A percentile compares a stretch with the other conserved stretches of the same genome.
phyloP scores from a whole-genome alignment of 2,329 filamentous ascomycete species.

The Neoarthrinium moseri region DNA sequence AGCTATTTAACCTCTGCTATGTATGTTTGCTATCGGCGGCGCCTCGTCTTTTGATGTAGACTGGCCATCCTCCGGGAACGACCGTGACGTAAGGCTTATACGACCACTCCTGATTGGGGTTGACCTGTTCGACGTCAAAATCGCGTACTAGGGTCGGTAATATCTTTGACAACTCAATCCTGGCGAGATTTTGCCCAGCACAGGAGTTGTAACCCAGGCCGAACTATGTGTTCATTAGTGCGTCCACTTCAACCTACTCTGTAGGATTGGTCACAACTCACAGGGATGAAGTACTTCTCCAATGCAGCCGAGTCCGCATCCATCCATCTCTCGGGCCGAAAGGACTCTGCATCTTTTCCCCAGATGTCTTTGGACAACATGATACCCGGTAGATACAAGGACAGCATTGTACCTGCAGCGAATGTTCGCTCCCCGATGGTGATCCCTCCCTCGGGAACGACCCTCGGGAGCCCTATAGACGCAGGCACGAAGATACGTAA shows the following conservation, averaged over 20 bases:
- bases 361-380: slow-evolving; percentile 22
- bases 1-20: no score
- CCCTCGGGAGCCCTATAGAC: slow-evolving; percentile 22
- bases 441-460: slow-evolving; percentile 22
- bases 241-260: background rate
- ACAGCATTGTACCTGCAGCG: slow-evolving; percentile 25
- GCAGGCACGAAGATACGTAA: background rate
- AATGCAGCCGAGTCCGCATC: slow-evolving; percentile 7
- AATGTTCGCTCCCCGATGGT: slow-evolving; percentile 23
- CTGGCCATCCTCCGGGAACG: slow-evolving; percentile 14
- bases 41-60: slow-evolving; percentile 7
- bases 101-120: slow-evolving; percentile 14
- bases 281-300: slow-evolving; percentile 17
- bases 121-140: slow-evolving; percentile 13
- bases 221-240: background rate
- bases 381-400: slow-evolving; percentile 15
- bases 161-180: slow-evolving; percentile 16
- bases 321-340: slow-evolving; percentile 22
- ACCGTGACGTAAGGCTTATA: slow-evolving; percentile 14
- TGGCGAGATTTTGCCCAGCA: slow-evolving; percentile 14
- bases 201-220: slow-evolving; percentile 9
- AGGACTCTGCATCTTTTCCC: slow-evolving; percentile 18
- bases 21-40: no score
- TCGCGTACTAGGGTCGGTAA: slow-evolving; percentile 14
- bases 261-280: slow-evolving; percentile 8